Evolutionary conservation across 352 stramenopile species (phyloP), one percentile per base, ranked within the genome.

Genomic region (Bremia lactucae): DNA sequence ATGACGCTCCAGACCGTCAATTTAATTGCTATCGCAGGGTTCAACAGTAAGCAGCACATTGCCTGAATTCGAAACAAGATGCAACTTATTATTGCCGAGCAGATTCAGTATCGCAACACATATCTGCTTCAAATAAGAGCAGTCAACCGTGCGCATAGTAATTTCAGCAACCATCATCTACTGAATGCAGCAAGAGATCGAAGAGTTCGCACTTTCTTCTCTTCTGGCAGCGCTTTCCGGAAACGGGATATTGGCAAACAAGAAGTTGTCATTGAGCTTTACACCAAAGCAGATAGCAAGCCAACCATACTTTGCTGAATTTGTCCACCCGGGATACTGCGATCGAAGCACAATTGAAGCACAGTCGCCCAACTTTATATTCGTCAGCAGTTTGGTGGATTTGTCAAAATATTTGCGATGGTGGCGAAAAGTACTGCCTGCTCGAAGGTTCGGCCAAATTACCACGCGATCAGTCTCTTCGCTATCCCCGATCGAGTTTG

Each of bases 341-440:
- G 76, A 86, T 6, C 70, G 64, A 23, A 87, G 49, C 24, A 80
- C 54, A 22, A 89, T 62, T 2, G 66, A 60, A 18, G 85, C 48
- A 10, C 56, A 59, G 31, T 69, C 55, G 10, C 73, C 76, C 2
- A 71, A 28, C 9, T 52, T 48, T 6, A 89, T 48, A 15, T 62
- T 26, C 18, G 52, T n/a, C 6, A 82, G 13, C n/a, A 89, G 7
- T 0, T 29, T 45, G 0, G 36, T n/a, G 0, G 63, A 64, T 7
- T 59, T 44, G 24, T 38, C 40, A 45, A 72, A 85, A 24, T 53
- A 59, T 39, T 69, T 77, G 33, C 75, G 52, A 40, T 89, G 76
- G 47, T 79, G 73, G 18, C 73, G 72, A 21, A 65, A 72, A 8
- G 53, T 43, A 14, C 55, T 51, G 13, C 43, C 38, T 1, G 67